Evolutionary conservation across 495 filamentous ascomycete genomes (phyloP).

Genomic region (Aspergillus heteromorphus): DNA sequence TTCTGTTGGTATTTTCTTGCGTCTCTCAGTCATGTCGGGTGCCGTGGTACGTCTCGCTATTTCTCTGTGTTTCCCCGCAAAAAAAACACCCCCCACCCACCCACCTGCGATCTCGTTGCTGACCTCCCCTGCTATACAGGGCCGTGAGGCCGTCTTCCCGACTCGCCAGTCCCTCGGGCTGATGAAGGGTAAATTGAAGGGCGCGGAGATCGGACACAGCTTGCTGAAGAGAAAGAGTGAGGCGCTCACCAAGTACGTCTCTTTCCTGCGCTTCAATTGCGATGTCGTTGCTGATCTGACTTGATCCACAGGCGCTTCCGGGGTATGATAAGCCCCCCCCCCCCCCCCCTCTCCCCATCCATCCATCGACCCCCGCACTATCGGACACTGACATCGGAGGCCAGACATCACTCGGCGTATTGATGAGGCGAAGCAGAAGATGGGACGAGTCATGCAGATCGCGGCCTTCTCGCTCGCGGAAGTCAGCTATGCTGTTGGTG

Average conservation of each 20-base stretch:
- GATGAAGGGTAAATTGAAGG: conserved; percentile 99
- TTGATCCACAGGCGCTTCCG: conserved; percentile 65
- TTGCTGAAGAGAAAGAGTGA: conserved; percentile 91
- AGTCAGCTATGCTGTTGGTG: conserved; percentile 95
- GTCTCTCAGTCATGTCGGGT: conserved; percentile 46
- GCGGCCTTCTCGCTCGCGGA: conserved; percentile 96
- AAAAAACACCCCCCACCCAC: too few relatives aligned
- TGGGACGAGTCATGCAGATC: conserved; percentile 99
- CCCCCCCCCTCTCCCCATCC: conserved; percentile 5
- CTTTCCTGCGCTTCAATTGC: background rate
- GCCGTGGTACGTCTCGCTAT: conserved; percentile 44
- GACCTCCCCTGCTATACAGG: conserved; percentile 20
- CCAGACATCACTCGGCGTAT: conserved; percentile 95
- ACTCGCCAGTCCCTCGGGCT: conserved; percentile 92
- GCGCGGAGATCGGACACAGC: conserved; percentile 83
- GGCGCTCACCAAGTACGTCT: conserved; percentile 75
- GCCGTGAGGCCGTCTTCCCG: conserved; percentile 87
- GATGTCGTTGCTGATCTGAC: conserved; percentile 9
- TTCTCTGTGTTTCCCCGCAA: background rate
- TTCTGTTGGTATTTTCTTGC: background rate
- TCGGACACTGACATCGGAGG: conserved; percentile 20
- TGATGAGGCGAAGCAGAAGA: conserved; percentile 98
- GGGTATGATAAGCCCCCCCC: conserved; percentile 47
- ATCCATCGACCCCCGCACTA: conserved; percentile 20
- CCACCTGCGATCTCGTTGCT: background rate